Conservation (phyloP, 805 yeast species). For the Alloascoidea africana region DNA sequence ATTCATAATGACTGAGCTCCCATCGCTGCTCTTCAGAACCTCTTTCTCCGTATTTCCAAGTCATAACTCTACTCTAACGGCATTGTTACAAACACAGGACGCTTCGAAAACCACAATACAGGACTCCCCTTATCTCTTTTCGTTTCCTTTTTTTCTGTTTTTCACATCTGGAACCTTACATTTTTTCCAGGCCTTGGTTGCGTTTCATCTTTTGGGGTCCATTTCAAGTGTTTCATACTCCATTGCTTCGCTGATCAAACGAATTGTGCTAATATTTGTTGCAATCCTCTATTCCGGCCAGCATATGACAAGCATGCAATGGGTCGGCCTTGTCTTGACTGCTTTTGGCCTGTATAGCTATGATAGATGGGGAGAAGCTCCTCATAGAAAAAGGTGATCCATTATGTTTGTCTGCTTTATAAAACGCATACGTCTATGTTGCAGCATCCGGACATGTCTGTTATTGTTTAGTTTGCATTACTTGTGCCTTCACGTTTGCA, state of each 20-base stretch:
- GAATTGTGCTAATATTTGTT: slow-evolving; percentile 69
- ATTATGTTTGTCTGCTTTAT: no score
- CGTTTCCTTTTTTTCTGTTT: slow-evolving; percentile 32
- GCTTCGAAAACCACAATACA: slow-evolving; percentile 11
- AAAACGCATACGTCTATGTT: no score
- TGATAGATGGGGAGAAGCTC: no score
- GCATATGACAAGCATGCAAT: slow-evolving; percentile 19
- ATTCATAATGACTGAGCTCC: slow-evolving; percentile 50
- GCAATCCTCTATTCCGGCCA: slow-evolving; percentile 56
- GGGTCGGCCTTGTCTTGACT: slow-evolving; percentile 26
- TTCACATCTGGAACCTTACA: slow-evolving; percentile 60
- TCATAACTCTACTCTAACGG: slow-evolving; percentile 7
- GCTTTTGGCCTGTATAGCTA: no score
- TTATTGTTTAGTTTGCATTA: no score
- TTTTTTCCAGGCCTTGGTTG: slow-evolving; percentile 65
- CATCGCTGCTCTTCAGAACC: slow-evolving; percentile 9
- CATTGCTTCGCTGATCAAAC: slow-evolving; percentile 75
- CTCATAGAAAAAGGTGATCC: no score
- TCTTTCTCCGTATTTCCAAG: background rate
- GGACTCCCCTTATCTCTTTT: slow-evolving; percentile 14
- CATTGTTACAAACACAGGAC: slow-evolving; percentile 10
- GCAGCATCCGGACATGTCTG: no score
- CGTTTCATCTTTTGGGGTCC: slow-evolving; percentile 68
- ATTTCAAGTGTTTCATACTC: slow-evolving; percentile 78
- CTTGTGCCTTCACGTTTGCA: no score